Conservation (phyloP, 1,284 basidiomycete species). For the Porogramme epimiltina region DNA sequence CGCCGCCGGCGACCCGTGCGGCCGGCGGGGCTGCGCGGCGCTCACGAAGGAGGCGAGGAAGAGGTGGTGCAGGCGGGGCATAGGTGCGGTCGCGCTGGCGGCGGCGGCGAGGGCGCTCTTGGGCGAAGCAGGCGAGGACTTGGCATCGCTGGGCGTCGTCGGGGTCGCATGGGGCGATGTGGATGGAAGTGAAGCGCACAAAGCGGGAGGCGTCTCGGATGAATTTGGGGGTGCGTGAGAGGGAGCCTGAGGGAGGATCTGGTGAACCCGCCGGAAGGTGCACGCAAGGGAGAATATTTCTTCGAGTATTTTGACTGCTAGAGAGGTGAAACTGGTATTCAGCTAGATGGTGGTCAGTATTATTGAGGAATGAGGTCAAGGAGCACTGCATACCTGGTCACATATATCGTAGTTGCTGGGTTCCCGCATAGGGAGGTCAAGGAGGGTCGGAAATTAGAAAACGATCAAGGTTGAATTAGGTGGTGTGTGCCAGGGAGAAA, state of each 20-base stretch:
- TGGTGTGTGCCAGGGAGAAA: too few species aligned
- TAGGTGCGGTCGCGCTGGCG: too few species aligned
- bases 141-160: not conserved
- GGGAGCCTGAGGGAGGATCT: too few species aligned
- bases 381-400: too few species aligned
- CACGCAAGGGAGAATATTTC: conserved; percentile 2
- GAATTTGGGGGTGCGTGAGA: conserved; percentile 4
- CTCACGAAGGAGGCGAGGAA: too few species aligned
- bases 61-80: not conserved
- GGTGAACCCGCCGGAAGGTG: conserved; percentile 4
- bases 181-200: conserved; percentile 2
- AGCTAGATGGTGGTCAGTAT: not conserved
- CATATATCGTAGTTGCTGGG: too few species aligned
- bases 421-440: too few species aligned
- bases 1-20: too few species aligned
- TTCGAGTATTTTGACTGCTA: conserved; percentile 1
- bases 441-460: too few species aligned
- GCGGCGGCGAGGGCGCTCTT: not conserved
- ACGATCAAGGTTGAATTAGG: too few species aligned
- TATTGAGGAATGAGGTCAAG: not conserved
- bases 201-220: not conserved
- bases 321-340: not conserved
- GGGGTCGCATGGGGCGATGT: not conserved
- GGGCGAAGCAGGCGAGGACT: not conserved
- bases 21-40: too few species aligned